Conservation (phyloP, 2,329 filamentous ascomycete genomes). For the Aspergillus fumigatus region DNA sequence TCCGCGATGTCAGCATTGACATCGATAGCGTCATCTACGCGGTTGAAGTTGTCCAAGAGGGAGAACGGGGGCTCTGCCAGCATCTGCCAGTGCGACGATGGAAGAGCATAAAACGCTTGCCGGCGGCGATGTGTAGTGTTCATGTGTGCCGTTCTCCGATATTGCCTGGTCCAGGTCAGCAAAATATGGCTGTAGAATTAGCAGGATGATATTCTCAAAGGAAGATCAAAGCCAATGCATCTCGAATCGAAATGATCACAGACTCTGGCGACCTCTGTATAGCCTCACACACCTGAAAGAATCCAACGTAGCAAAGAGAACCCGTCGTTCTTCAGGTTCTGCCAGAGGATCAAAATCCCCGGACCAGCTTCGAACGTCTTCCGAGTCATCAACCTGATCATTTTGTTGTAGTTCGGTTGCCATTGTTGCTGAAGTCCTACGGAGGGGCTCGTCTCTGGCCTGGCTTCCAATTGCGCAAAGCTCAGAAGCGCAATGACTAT, state of each 20-base stretch:
- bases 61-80: conserved; percentile 78
- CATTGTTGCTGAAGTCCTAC: neutral
- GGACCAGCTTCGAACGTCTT: conserved; percentile 45
- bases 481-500: neutral
- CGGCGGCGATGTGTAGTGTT: conserved; percentile 87
- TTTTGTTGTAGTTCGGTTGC: conserved; percentile 9
- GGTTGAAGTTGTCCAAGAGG: conserved; percentile 71
- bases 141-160: conserved; percentile 77
- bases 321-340: conserved; percentile 75
- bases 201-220: neutral
- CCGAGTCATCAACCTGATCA: conserved; percentile 9
- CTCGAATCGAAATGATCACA: no score
- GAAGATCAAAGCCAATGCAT: neutral
- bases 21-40: conserved; percentile 83
- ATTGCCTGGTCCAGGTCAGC: conserved; percentile 59
- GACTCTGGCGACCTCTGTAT: neutral
- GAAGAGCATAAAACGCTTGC: conserved; percentile 88
- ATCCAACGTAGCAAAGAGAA: conserved; percentile 77
- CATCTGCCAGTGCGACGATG: conserved; percentile 76
- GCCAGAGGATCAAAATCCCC: conserved; percentile 62
- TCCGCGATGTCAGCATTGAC: conserved; percentile 78
- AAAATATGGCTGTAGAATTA: neutral
- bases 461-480: neutral
- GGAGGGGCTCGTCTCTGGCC: neutral
- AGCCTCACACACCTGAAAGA: conserved; percentile 71